Evolutionary conservation across 805 yeast species (phyloP), one percentile per base, ranked within the genome.

Genomic region (Cyberlindnera euphorbiiphila): DNA sequence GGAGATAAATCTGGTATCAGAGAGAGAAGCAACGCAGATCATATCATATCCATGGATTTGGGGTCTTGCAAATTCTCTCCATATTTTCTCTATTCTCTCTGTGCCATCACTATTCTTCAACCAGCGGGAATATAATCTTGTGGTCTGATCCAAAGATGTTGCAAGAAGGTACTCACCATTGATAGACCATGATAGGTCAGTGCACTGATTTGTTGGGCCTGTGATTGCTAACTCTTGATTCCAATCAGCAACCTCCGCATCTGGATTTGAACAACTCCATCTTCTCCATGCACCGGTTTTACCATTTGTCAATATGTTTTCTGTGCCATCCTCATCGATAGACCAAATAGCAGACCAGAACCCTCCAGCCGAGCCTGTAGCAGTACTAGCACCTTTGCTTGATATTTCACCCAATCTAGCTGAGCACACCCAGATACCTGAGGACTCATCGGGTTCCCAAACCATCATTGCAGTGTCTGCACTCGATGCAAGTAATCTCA

Each of bases 1-100:
- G 37, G 96, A 85, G 4, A 89, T 84, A 64, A 85, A 91, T 46
- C 73, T 66, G 1, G 83, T 68, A 34, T 68, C 61, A 13, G 74
- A 61, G 11, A 93, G 60, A 10, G 82, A 69, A 25, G 79, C 76
- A 7, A 85, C 67, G 48, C 95, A 79, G 25, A 85, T 71, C 97
- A 93, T 88, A 56, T 93, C 98, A 57, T 87, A 93, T 8, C 99
- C 99, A 60, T 93, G 99, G 46, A 93, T 93, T 60, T 93, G 99
- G 0, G 98, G 98, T 50, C 99, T 74, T 2, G 96, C 86, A 60
- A 93, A 81, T 59, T 93, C 99, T 56, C 81, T 82, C 95, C 96
- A 88, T 1, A 80, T 67, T 7, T 47, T 41, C 2, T 30, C 34
- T 0, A 47, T 39, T 32, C 69, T 60, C 13, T 37, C 39, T 15